A percentile compares a stretch with the other conserved stretches of the same genome.
These are phyloP conservation scores for Vachellia collinsii DNA, from an alignment of 306 rosid genomes.

Conservation along the genomic window DNA sequence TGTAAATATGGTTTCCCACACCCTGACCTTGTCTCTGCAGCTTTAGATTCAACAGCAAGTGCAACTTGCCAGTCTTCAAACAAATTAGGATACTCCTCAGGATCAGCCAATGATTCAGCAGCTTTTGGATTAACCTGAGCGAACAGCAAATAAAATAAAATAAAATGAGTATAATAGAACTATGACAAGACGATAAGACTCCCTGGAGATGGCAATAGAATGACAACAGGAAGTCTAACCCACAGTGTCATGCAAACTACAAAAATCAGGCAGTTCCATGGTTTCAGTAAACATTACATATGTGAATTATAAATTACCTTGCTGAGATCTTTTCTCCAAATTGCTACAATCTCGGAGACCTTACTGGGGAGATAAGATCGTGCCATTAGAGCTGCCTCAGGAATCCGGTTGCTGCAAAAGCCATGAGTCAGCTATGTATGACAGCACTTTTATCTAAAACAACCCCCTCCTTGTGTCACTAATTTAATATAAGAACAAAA, in stretches of 20 bases:
- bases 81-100: slow-evolving; percentile 94
- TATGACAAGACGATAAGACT: slow-evolving; percentile 26
- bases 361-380: slow-evolving; percentile 99
- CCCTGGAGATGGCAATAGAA: slow-evolving; percentile 15
- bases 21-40: slow-evolving; percentile 67
- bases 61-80: slow-evolving; percentile 99
- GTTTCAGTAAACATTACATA: slow-evolving; percentile 7
- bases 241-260: slow-evolving; percentile 20
- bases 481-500: slow-evolving; percentile 19
- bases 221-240: slow-evolving; percentile 11
- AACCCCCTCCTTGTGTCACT: not conserved
- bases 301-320: slow-evolving; percentile 59
- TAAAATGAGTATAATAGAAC: not conserved
- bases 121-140: slow-evolving; percentile 90
- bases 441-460: slow-evolving; percentile 3
- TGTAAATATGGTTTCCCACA: slow-evolving; percentile 17
- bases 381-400: slow-evolving; percentile 99
- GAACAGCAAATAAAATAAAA: not conserved
- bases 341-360: slow-evolving; percentile 93
- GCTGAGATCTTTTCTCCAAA: slow-evolving; percentile 93
- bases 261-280: slow-evolving; percentile 16
- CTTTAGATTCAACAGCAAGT: slow-evolving; percentile 85
- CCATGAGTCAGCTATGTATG: slow-evolving; percentile 27
- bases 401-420: slow-evolving; percentile 88
- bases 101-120: slow-evolving; percentile 97